These are phyloP conservation scores for Pseudofabraea citricarpa DNA, from an alignment of 2,329 filamentous ascomycete genomes.

Conservation along the genomic window DNA sequence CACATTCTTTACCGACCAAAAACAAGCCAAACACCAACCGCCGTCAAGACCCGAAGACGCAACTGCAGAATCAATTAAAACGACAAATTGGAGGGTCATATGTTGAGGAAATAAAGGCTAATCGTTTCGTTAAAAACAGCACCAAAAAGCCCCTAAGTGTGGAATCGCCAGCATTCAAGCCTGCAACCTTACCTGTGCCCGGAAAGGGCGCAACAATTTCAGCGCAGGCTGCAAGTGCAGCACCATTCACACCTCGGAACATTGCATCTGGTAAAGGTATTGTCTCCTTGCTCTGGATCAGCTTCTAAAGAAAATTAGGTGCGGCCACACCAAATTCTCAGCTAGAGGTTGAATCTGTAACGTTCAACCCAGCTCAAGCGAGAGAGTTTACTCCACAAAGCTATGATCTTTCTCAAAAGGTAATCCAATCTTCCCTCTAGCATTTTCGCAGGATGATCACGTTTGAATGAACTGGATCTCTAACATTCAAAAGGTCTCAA, in stretches of 20 bases:
- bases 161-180: constrained; percentile 93
- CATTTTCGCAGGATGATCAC: too few species aligned
- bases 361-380: constrained; percentile 53
- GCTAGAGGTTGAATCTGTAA: constrained; percentile 30
- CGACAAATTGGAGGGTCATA: too few species aligned
- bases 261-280: constrained; percentile 27
- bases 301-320: constrained; percentile 20
- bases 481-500: constrained; percentile 26
- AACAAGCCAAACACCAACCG: too few species aligned
- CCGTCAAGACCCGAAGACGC: too few species aligned
- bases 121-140: too few species aligned
- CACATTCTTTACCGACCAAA: too few species aligned
- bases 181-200: constrained; percentile 45
- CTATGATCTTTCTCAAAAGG: constrained; percentile 47
- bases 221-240: constrained; percentile 83
- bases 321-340: constrained; percentile 25
- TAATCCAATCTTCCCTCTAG: too few species aligned
- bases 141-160: constrained; percentile 82
- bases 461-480: too few species aligned
- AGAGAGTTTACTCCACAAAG: constrained; percentile 55
- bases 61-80: too few species aligned
- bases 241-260: constrained; percentile 74
- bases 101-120: too few species aligned
- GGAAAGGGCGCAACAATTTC: constrained; percentile 72
- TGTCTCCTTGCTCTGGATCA: not conserved